Base-by-base conservation (phyloP, 805 yeast genomes). In the Candida oleophila region DNA sequence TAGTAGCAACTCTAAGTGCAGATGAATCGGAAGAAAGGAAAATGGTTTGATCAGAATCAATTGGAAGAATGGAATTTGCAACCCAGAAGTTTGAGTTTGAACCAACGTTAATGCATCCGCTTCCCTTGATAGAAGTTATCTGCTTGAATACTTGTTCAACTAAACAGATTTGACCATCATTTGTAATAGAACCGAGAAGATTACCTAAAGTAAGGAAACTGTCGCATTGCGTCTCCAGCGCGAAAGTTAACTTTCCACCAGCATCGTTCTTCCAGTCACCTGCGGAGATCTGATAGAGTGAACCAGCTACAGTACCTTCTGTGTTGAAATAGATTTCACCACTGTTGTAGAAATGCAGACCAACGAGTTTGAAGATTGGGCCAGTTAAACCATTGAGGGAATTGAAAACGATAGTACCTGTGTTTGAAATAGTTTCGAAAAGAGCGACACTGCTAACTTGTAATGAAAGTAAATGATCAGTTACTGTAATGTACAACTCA, bases 141-240 rank as follows among this genome's bases (percentile, higher is more conserved):
- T 60, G 66, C 8, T 49, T 43, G 45, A 56, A 64, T n/a, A 43
- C 50, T 39, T 50, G 49, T 41, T 60, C 56, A 25, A 49, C 47
- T 45, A 64, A 53, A 51, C 69, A 64, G 44, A 64, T 62, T 19
- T 55, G 52, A 45, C 69, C 69, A 28, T 52, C 43, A 42, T 64
- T 64, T 30, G 48, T 53, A 30, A 63, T 56, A 16, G 49, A 20
- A 4, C 52, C 49, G 15, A 46, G 22, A 21, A 49, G 19, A 21
- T 47, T 38, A 33, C 63, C 64, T n/a, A 58, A 48, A 15, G 42
- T 40, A 16, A 51, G 58, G 22, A 38, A 38, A 25, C 52, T 55
- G n/a, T 45, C 25, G 21, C 43, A 41, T 46, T 54, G 48, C 9
- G 46, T 4, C 5, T 37, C 39, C 38, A 54, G 54, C 9, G 46